Evolutionary conservation across 306 rosid genomes (phyloP).

Genomic region (Hylodesmum podocarpum): DNA sequence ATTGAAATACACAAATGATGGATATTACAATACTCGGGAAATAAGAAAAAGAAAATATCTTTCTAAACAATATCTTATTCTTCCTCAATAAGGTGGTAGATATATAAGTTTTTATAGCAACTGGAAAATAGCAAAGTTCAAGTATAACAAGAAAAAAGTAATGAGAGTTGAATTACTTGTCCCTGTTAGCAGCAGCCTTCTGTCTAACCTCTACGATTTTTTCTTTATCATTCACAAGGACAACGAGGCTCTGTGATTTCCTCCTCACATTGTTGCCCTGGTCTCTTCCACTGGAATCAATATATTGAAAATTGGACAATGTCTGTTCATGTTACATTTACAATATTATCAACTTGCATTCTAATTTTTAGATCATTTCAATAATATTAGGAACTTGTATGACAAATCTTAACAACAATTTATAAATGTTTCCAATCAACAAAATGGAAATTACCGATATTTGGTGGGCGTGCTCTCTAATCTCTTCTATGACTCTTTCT

Average conservation of each 20-base stretch:
- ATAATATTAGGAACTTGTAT: background rate
- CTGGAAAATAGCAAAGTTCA: background rate
- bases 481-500: conserved; percentile 85
- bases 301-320: conserved; percentile 74
- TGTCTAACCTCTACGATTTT: conserved; percentile 79
- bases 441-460: conserved; percentile 60
- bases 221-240: conserved; percentile 87
- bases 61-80: background rate
- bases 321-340: conserved; percentile 52
- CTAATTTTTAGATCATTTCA: conserved; percentile 15
- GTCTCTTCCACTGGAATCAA: conserved; percentile 89
- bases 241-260: conserved; percentile 81
- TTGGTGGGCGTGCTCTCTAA: conserved; percentile 81
- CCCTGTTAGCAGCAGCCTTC: conserved; percentile 88
- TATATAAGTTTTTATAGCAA: background rate
- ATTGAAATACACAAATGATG: conserved; percentile 5
- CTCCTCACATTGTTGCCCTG: conserved; percentile 92
- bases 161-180: conserved; percentile 56
- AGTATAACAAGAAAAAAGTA: background rate
- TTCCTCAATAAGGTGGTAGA: background rate
- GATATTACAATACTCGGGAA: background rate
- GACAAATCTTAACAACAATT: conserved; percentile 1
- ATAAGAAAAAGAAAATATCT: background rate
- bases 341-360: conserved; percentile 20
- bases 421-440: background rate